Conservation (phyloP, 2,329 filamentous ascomycete species). For the Colletotrichum musicola region DNA sequence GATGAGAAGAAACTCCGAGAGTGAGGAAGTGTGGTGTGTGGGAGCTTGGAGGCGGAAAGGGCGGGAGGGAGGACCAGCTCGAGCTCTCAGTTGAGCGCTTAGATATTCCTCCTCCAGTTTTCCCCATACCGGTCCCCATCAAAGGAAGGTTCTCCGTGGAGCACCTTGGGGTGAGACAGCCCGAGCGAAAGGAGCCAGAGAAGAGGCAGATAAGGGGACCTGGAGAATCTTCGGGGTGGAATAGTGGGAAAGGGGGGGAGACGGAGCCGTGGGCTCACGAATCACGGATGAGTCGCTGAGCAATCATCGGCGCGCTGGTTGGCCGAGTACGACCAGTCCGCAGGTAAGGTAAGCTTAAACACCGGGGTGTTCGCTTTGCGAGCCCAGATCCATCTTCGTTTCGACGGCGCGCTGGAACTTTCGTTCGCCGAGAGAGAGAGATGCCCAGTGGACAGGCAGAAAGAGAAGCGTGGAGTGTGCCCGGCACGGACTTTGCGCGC, state of each 20-base stretch:
- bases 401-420: conserved; percentile 7
- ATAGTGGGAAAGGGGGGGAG: not conserved
- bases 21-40: not conserved
- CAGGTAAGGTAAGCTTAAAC: conserved; percentile 33
- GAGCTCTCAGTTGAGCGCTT: conserved; percentile 19
- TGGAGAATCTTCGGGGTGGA: conserved; percentile 7
- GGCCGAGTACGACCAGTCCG: conserved; percentile 3
- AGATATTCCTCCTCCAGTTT: conserved; percentile 25
- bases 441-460: too few species aligned
- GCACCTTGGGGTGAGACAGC: conserved; percentile 14
- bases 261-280: conserved; percentile 6
- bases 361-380: conserved; percentile 11
- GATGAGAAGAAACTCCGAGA: not conserved
- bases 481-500: too few species aligned
- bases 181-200: not conserved
- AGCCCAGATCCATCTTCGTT: conserved; percentile 25
- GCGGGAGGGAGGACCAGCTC: not conserved
- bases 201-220: conserved; percentile 5
- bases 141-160: conserved; percentile 30
- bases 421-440: not conserved
- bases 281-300: conserved; percentile 16
- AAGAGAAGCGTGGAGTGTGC: too few species aligned
- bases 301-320: conserved; percentile 24
- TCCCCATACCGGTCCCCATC: conserved; percentile 26
- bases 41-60: not conserved